Evolutionary conservation across 257 asterid genomes (phyloP).

Genomic region (Nicotiana benthamiana): DNA sequence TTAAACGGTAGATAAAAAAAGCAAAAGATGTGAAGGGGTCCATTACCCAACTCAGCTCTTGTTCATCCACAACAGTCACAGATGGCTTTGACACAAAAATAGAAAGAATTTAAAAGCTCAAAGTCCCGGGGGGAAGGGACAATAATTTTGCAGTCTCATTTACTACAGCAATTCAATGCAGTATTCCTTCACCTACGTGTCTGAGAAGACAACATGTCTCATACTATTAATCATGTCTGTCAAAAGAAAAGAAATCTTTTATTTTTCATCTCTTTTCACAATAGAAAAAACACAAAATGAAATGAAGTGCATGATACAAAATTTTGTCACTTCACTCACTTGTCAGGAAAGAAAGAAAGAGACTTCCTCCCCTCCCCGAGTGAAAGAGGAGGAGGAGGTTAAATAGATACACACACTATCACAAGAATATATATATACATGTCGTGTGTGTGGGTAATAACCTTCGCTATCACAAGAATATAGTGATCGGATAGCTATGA

Average conservation of each 20-base stretch:
- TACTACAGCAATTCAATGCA: background rate
- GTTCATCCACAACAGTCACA: background rate
- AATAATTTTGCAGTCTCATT: background rate
- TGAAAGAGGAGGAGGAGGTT: too few species aligned
- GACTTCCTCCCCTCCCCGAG: too few species aligned
- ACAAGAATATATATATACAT: background rate
- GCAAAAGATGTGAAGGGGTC: too few species aligned
- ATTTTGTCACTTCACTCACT: too few species aligned
- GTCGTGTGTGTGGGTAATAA: too few species aligned
- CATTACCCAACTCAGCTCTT: background rate
- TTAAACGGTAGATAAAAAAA: too few species aligned
- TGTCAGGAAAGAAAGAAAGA: too few species aligned
- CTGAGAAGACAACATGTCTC: background rate
- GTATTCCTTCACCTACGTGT: background rate
- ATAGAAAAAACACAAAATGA: too few species aligned
- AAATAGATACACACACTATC: too few species aligned
- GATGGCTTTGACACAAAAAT: background rate
- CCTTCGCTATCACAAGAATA: background rate
- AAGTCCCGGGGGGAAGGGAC: background rate
- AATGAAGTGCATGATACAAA: too few species aligned
- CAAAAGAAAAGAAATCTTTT: background rate
- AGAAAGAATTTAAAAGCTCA: background rate
- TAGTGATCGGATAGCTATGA: background rate
- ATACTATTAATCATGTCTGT: background rate
- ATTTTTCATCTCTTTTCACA: too few species aligned